Percentiles rank a stretch among this genome's conserved stretches.
phyloP scores from a whole-genome alignment of 495 filamentous ascomycete genomes.

The Rusavskia elegans region DNA sequence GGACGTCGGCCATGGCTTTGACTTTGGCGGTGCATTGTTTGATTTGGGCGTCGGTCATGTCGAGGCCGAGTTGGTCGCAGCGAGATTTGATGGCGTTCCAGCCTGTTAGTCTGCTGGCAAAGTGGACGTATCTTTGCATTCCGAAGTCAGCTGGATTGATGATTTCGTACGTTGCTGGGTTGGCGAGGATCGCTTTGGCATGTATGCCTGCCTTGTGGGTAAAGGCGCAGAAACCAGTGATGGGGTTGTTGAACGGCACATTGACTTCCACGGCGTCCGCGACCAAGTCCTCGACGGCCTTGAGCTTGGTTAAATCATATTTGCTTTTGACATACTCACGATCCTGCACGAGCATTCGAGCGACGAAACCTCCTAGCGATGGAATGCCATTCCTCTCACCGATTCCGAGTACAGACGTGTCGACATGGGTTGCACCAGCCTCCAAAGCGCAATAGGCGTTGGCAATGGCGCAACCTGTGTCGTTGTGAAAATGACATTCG shows the following conservation, averaged over 20 bases:
- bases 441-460: constrained; percentile 38
- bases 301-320: constrained; percentile 36
- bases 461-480: constrained; percentile 37
- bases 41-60: constrained; percentile 76
- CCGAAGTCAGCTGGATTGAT: constrained; percentile 28
- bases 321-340: constrained; percentile 35
- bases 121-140: constrained; percentile 69
- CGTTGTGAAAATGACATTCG: constrained; percentile 36
- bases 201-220: constrained; percentile 14
- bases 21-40: constrained; percentile 83
- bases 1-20: constrained; percentile 77
- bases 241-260: constrained; percentile 40
- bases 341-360: constrained; percentile 36
- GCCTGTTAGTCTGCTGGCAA: constrained; percentile 62
- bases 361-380: constrained; percentile 4
- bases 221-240: constrained; percentile 58
- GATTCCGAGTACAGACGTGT: constrained; percentile 37
- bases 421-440: constrained; percentile 29
- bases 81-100: constrained; percentile 89
- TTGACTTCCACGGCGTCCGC: constrained; percentile 18
- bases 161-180: constrained; percentile 52
- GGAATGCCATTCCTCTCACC: constrained; percentile 24
- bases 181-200: constrained; percentile 81
- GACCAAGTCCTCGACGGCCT: constrained; percentile 22
- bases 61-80: constrained; percentile 57